Percentiles rank a stretch among this genome's conserved stretches.
Evolutionary conservation across 176 grass and related monocot species (phyloP).

Genomic region (Aegilops sharonensis): DNA sequence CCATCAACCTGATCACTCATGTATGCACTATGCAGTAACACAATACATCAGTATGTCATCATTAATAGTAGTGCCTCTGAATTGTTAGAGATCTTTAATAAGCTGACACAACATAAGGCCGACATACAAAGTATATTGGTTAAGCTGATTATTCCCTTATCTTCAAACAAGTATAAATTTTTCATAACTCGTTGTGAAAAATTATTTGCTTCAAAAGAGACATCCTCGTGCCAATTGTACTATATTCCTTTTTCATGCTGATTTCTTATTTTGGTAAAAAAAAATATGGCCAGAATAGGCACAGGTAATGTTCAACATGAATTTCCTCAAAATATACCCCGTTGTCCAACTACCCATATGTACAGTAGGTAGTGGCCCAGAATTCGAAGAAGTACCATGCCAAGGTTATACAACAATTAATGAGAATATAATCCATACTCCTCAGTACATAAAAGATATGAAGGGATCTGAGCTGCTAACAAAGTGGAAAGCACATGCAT

Average conservation of each 20-base stretch:
- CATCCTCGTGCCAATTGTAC: background rate
- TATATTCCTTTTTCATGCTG: background rate
- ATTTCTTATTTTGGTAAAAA: background rate
- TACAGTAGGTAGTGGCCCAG: background rate
- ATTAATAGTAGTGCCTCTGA: background rate
- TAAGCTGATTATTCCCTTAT: background rate
- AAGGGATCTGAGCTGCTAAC: background rate
- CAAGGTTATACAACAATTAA: slow-evolving; percentile 5
- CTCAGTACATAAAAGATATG: slow-evolving; percentile 10
- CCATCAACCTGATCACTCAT: background rate
- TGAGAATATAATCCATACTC: slow-evolving; percentile 18
- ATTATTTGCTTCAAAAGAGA: slow-evolving; percentile 15
- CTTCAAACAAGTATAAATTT: slow-evolving; percentile 3
- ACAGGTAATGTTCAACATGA: background rate
- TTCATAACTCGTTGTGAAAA: background rate
- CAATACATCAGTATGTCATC: background rate
- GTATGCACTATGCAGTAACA: background rate
- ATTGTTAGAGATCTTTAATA: slow-evolving; percentile 5
- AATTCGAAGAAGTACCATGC: slow-evolving; percentile 14
- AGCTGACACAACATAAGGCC: slow-evolving; percentile 3
- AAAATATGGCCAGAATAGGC: background rate
- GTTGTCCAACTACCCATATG: background rate
- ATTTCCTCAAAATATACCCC: background rate
- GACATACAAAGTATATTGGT: background rate
- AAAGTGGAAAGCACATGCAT: slow-evolving; percentile 13